Evolutionary conservation across 768 basidiomycete genomes (phyloP), one percentile per base, ranked within the genome.

Genomic region (Lentinula raphanica): DNA sequence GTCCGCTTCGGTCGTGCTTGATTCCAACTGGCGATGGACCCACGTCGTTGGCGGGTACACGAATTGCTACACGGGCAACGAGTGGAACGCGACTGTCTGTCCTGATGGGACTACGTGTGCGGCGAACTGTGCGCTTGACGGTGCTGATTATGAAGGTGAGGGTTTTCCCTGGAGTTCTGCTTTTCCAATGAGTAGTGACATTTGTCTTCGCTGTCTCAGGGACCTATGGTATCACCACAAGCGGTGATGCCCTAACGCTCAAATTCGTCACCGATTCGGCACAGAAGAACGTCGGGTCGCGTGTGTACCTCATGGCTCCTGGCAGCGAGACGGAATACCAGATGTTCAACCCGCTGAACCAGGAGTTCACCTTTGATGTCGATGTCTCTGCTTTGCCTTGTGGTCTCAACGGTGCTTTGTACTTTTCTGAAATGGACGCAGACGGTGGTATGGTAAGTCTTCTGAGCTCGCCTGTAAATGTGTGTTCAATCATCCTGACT

Each of bases 311-410:
- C 60, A 68, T 84, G 72, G 66, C 71, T 39, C 72, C 73, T 60
- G 72, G 74, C 29, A 71, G 71, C 62, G 74, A 76, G 54, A 65
- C 68, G 59, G 57, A 66, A 44, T 84, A 84, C 72, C 68, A 74
- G 62, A 67, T 69, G 63, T 82, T 84, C 77, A 75, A 80, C 67
- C 71, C 79, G 66, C 64, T 72, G 63, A 81, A 82, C 70, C 74
- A 79, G 65, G 82, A 84, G 70, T 82, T 84, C 71, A 75, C 79
- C 21, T 82, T 84, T 70, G 80, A 82, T 71, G 80, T 84, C 68
- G 81, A 84, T 66, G 73, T 84, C 58, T 80, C 80, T 59, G 71
- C 80, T 60, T 76, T 84, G 51, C 77, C 78, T 5, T 84, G 82
- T 63, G 82, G 82, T 59, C 75, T 85, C 64, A 85, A 85, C 67